phyloP scores from a whole-genome alignment of 768 basidiomycete species.

The Suillus subaureus region DNA sequence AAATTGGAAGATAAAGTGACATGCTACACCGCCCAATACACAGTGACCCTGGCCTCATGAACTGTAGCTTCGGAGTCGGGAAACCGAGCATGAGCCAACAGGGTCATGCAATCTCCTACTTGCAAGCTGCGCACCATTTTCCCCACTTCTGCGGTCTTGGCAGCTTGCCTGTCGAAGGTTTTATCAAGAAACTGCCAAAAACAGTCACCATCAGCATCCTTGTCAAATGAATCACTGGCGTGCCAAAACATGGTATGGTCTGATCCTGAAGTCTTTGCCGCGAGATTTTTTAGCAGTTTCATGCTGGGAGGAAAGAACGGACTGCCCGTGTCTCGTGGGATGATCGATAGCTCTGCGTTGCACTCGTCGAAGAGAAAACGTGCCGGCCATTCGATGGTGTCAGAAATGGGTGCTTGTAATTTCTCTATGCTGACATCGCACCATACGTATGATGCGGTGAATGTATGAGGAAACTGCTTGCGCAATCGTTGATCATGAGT shows the following conservation, averaged over 20 bases:
- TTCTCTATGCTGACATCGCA: neutral
- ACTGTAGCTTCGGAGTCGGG: neutral
- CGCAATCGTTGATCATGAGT: neutral
- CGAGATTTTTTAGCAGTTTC: neutral
- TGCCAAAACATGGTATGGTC: neutral
- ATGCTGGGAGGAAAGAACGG: neutral
- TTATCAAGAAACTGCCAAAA: slow-evolving; percentile 1
- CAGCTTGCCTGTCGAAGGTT: neutral
- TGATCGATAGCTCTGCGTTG: neutral
- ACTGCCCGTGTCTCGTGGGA: neutral
- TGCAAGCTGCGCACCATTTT: slow-evolving; percentile 1
- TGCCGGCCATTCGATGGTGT: neutral
- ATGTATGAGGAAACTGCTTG: neutral
- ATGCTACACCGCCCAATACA: slow-evolving; percentile 16
- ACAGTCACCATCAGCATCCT: neutral
- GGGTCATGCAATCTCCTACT: slow-evolving; percentile 5
- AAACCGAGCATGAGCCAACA: neutral
- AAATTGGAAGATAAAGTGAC: too few species aligned
- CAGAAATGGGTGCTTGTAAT: neutral
- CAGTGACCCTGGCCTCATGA: slow-evolving; percentile 8
- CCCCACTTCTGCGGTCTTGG: neutral
- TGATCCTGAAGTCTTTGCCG: neutral
- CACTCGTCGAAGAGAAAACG: slow-evolving; percentile 1
- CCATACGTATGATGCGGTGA: neutral
- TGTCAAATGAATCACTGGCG: neutral